Percentiles rank a stretch among this genome's conserved stretches.
Evolutionary conservation across 2,329 filamentous ascomycete species (phyloP).

Genomic region (Pseudopyrenochaeta lycopersici): DNA sequence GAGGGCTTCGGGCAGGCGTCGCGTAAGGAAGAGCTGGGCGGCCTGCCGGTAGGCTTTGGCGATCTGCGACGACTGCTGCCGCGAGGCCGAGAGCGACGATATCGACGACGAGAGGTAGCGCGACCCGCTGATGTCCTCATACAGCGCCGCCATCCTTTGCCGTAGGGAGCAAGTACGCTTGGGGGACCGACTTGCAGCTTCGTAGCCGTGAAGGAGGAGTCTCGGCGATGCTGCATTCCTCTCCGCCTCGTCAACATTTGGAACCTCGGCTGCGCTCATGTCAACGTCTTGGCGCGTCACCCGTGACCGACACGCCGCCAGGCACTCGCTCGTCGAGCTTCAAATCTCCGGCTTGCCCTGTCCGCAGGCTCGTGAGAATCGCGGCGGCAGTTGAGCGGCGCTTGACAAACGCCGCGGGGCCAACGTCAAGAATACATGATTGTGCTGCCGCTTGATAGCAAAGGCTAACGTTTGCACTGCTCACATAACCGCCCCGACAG

Average conservation of each 20-base stretch:
- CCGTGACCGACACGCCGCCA: conserved; percentile 2
- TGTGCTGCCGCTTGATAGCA: not conserved
- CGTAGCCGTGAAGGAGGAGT: conserved; percentile 14
- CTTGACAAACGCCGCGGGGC: conserved; percentile 11
- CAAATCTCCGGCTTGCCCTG: conserved; percentile 8
- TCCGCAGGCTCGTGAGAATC: not conserved
- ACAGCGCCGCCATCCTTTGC: conserved; percentile 55
- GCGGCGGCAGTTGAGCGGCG: not conserved
- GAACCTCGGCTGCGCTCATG: conserved; percentile 25
- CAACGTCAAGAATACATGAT: not conserved
- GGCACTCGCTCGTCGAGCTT: not conserved
- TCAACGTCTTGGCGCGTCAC: conserved; percentile 24
- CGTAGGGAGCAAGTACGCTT: not conserved
- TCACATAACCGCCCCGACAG: not conserved
- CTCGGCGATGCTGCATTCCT: conserved; percentile 19
- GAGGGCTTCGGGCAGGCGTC: conserved; percentile 87
- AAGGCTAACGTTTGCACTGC: not conserved
- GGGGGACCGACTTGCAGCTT: conserved; percentile 11
- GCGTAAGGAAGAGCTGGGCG: conserved; percentile 92
- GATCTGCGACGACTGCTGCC: conserved; percentile 74
- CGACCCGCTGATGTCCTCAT: conserved; percentile 63
- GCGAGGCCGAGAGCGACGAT: conserved; percentile 73
- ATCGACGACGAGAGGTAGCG: conserved; percentile 72
- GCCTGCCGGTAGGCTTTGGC: conserved; percentile 95
- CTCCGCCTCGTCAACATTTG: conserved; percentile 25